Percentiles rank a stretch among this genome's conserved stretches.
These are phyloP conservation scores for Coemansia umbellata DNA, from an alignment of 192 early-diverging fungal genomes.

Conservation along the genomic window DNA sequence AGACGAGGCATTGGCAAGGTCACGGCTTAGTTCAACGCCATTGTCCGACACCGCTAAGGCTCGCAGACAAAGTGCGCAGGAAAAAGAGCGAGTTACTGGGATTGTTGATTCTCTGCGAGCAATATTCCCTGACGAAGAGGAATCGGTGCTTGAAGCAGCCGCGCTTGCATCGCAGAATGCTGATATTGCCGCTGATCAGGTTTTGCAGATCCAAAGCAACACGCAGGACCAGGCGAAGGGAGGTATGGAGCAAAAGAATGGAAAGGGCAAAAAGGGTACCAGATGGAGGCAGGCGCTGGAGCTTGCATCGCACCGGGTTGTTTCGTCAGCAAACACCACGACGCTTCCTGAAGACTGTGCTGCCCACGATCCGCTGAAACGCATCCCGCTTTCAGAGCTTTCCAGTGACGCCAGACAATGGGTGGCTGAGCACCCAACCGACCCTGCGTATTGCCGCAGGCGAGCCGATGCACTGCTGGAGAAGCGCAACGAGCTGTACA, in stretches of 20 bases:
- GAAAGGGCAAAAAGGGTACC: background rate
- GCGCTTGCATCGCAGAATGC: conserved; percentile 8
- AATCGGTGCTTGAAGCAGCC: conserved; percentile 10
- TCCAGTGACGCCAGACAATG: conserved; percentile 31
- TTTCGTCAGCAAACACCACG: background rate
- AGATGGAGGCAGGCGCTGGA: conserved; percentile 26
- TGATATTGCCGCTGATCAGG: conserved; percentile 23
- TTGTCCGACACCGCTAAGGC: background rate
- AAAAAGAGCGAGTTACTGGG: background rate
- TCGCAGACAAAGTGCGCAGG: background rate
- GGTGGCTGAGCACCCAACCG: conserved; percentile 20
- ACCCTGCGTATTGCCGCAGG: conserved; percentile 32
- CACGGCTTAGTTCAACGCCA: background rate
- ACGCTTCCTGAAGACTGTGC: background rate
- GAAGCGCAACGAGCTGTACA: conserved; percentile 42
- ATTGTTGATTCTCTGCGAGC: conserved; percentile 2
- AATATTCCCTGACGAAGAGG: conserved; percentile 24
- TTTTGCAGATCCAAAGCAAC: conserved; percentile 2
- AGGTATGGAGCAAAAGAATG: background rate
- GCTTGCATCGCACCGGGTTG: conserved; percentile 19
- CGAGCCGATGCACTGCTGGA: conserved; percentile 8
- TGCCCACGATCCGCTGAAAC: conserved; percentile 14
- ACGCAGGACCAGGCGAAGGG: background rate
- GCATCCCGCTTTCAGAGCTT: conserved; percentile 23
- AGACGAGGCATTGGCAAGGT: background rate